phyloP scores from a whole-genome alignment of 2,329 filamentous ascomycete genomes.

The Verticillium tricorpus region DNA sequence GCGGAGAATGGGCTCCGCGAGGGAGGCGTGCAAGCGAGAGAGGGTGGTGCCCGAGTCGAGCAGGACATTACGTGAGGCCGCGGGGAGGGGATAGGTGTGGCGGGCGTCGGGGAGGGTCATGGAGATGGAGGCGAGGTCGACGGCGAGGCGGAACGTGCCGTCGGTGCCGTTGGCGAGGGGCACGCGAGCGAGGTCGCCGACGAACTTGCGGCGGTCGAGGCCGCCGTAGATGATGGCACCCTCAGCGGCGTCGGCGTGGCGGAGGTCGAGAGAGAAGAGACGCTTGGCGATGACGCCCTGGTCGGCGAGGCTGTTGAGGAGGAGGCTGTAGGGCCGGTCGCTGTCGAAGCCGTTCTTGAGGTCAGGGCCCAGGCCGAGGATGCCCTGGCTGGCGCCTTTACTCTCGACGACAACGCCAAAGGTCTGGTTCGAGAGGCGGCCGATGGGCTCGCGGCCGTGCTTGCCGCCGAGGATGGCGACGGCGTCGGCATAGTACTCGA shows the following conservation, averaged over 20 bases:
- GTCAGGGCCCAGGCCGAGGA: constrained; percentile 45
- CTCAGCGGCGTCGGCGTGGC: constrained; percentile 33
- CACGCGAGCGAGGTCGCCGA: constrained; percentile 37
- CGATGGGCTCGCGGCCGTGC: background rate
- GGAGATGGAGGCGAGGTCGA: constrained; percentile 25
- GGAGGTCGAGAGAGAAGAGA: constrained; percentile 47
- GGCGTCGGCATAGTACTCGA: constrained; percentile 41
- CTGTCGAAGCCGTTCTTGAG: constrained; percentile 31
- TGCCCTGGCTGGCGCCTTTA: constrained; percentile 44
- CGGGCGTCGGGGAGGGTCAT: constrained; percentile 19
- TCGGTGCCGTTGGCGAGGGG: constrained; percentile 33
- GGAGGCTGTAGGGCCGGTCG: constrained; percentile 42
- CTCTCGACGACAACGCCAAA: constrained; percentile 44
- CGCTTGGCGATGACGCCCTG: constrained; percentile 44
- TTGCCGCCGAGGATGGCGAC: constrained; percentile 38
- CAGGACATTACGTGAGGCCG: constrained; percentile 34
- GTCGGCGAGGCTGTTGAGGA: constrained; percentile 44
- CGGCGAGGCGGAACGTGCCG: constrained; percentile 31
- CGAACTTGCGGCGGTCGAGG: constrained; percentile 46
- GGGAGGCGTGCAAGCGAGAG: constrained; percentile 35
- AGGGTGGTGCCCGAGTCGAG: constrained; percentile 51
- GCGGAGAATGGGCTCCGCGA: constrained; percentile 37
- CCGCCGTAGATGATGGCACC: constrained; percentile 51
- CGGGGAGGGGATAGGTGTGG: constrained; percentile 16
- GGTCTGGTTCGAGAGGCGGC: constrained; percentile 36